These are phyloP conservation scores for Cardamine resedifolia DNA, from an alignment of 345 rosid species.

Conservation along the genomic window DNA sequence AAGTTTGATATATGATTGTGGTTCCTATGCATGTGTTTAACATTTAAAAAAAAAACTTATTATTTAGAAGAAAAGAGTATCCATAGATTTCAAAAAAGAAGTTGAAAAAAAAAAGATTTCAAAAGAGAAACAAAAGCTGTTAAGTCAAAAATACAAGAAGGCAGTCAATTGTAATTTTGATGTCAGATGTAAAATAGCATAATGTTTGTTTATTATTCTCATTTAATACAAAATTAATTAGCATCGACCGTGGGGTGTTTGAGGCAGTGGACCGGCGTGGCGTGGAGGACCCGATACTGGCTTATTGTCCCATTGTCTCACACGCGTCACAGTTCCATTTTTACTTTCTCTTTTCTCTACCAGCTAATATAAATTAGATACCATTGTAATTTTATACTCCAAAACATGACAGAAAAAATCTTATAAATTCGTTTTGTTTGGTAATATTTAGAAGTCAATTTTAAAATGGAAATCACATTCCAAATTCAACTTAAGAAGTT, in stretches of 20 bases:
- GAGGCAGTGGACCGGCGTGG: conserved; percentile 42
- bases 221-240: conserved; percentile 33
- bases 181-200: conserved; percentile 26
- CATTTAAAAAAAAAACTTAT: neutral
- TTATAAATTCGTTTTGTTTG: neutral
- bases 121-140: conserved; percentile 1
- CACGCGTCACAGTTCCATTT: conserved; percentile 17
- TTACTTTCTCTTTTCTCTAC: neutral
- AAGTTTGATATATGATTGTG: neutral
- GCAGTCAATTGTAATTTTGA: neutral
- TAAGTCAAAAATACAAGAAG: conserved; percentile 3
- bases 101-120: too few relatives aligned
- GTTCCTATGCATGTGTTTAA: neutral
- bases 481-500: too few relatives aligned
- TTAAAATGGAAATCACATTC: too few relatives aligned
- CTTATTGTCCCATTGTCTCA: conserved; percentile 35
- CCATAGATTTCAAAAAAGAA: conserved; percentile 1
- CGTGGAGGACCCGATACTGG: conserved; percentile 41
- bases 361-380: neutral
- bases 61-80: neutral
- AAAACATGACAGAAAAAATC: neutral
- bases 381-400: neutral
- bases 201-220: conserved; percentile 30
- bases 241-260: conserved; percentile 39
- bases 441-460: too few relatives aligned